Evolutionary conservation across 75 land plant genomes (phyloP).

Genomic region (Adiantum capillusveneris): DNA sequence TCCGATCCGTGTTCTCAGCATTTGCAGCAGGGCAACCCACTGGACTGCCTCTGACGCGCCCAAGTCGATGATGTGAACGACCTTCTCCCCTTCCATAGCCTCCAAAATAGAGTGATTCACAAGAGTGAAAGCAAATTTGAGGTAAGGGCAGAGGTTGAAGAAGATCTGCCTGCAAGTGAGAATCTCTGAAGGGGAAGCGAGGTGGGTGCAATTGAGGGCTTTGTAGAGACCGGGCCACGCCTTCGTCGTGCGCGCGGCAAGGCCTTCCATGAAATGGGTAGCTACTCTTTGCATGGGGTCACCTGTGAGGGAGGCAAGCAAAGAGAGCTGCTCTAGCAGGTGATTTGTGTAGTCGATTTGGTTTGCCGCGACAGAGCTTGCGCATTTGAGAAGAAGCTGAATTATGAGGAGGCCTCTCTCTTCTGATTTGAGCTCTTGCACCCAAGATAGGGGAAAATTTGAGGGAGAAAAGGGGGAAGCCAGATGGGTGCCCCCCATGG

Average conservation of each 20-base stretch:
- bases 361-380: conserved; percentile 45
- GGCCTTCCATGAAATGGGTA: conserved; percentile 60
- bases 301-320: conserved; percentile 57
- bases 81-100: conserved; percentile 75
- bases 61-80: conserved; percentile 65
- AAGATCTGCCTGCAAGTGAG: conserved; percentile 40
- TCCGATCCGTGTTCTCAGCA: conserved; percentile 40
- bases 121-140: conserved; percentile 39
- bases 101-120: conserved; percentile 63
- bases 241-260: conserved; percentile 55
- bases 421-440: conserved; percentile 64
- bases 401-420: conserved; percentile 80
- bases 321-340: conserved; percentile 60
- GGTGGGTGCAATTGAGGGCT: conserved; percentile 46
- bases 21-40: conserved; percentile 54
- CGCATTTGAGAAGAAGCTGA: conserved; percentile 56
- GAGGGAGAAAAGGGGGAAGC: conserved; percentile 10
- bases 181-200: conserved; percentile 24
- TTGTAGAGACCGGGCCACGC: conserved; percentile 58
- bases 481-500: conserved; percentile 5
- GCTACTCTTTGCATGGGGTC: conserved; percentile 81
- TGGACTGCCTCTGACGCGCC: conserved; percentile 43
- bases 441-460: conserved; percentile 17
- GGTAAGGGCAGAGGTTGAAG: conserved; percentile 50
- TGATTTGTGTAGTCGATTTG: conserved; percentile 50